Conservation (phyloP, 371 early-diverging fungal species). For the Gilbertella persicaria region DNA sequence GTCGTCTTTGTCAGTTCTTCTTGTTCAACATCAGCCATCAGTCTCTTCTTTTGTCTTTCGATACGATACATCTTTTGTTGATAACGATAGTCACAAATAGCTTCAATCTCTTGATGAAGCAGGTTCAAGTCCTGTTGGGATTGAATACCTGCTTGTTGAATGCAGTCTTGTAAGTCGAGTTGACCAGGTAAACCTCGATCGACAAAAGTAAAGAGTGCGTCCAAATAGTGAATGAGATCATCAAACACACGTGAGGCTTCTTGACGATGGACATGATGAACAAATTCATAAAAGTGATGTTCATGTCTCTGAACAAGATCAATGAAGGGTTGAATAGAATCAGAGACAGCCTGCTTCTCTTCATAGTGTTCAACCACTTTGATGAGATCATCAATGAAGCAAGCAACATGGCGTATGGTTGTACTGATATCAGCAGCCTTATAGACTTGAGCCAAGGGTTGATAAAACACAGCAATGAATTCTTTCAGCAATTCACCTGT, state of each 20-base stretch:
- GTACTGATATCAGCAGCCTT: slow-evolving; percentile 68
- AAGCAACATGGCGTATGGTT: slow-evolving; percentile 55
- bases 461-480: slow-evolving; percentile 63
- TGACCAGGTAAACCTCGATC: slow-evolving; percentile 34
- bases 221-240: slow-evolving; percentile 43
- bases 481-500: slow-evolving; percentile 67
- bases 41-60: slow-evolving; percentile 12
- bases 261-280: slow-evolving; percentile 61
- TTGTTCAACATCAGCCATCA: no score
- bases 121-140: slow-evolving; percentile 6
- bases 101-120: slow-evolving; percentile 36
- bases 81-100: slow-evolving; percentile 37
- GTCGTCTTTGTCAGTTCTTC: no score
- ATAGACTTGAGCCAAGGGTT: slow-evolving; percentile 67
- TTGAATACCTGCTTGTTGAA: slow-evolving; percentile 18
- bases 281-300: slow-evolving; percentile 60
- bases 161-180: slow-evolving; percentile 21
- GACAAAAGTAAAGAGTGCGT: slow-evolving; percentile 34
- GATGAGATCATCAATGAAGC: slow-evolving; percentile 63
- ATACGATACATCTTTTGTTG: slow-evolving; percentile 38
- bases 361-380: slow-evolving; percentile 41
- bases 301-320: slow-evolving; percentile 58
- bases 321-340: slow-evolving; percentile 43
- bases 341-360: slow-evolving; percentile 24
- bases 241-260: slow-evolving; percentile 50